phyloP scores from a whole-genome alignment of 257 asterid species.

The Solanum gracilifrons region DNA sequence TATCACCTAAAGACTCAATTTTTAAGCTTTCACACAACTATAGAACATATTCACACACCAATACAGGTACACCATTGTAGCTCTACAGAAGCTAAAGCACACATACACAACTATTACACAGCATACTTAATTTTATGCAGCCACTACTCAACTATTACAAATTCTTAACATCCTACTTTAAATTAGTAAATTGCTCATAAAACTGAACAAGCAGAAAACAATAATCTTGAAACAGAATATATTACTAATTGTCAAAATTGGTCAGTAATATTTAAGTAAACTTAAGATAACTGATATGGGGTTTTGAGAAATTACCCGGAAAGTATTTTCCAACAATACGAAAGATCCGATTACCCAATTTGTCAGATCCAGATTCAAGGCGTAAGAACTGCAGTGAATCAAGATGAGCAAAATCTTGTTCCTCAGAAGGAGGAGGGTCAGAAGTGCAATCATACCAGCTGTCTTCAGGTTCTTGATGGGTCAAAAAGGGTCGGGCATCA shows the following conservation, averaged over 20 bases:
- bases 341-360: slow-evolving; percentile 58
- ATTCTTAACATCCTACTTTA: not conserved
- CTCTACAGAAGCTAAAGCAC: too few relatives aligned
- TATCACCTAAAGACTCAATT: not conserved
- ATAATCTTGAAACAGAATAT: not conserved
- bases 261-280: not conserved
- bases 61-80: not conserved
- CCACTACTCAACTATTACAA: not conserved
- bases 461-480: slow-evolving; percentile 39
- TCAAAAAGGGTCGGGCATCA: slow-evolving; percentile 69
- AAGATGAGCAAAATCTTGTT: slow-evolving; percentile 78
- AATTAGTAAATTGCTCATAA: not conserved
- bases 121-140: not conserved
- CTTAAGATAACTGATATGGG: not conserved
- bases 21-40: not conserved
- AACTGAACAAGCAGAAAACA: not conserved
- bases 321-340: slow-evolving; percentile 91
- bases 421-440: slow-evolving; percentile 22
- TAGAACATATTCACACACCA: not conserved
- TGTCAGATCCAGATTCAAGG: slow-evolving; percentile 62
- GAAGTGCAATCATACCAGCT: slow-evolving; percentile 76
- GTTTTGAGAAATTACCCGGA: slow-evolving; percentile 41
- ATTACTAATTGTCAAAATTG: not conserved
- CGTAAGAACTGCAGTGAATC: slow-evolving; percentile 72
- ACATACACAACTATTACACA: not conserved